phyloP scores from a whole-genome alignment of 805 yeast genomes.

The Barnettozyma wickerhamii region DNA sequence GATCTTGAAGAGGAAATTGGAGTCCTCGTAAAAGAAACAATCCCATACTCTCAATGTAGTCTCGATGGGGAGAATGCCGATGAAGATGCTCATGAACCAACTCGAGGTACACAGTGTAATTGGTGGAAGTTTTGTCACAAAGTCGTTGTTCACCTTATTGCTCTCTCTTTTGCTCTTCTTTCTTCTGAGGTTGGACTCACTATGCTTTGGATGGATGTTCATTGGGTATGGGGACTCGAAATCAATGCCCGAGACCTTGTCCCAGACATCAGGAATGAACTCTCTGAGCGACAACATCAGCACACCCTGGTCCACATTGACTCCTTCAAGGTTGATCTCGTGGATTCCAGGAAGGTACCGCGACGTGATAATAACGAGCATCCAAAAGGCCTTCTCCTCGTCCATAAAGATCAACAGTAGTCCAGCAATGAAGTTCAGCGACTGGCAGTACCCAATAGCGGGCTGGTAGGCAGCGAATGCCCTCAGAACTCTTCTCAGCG shows the following conservation, averaged over 20 bases:
- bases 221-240: conserved; percentile 23
- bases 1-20: conserved; percentile 78
- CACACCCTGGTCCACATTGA: conserved; percentile 92
- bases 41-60: conserved; percentile 91
- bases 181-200: conserved; percentile 25
- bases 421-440: conserved; percentile 90
- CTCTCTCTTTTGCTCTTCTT: conserved; percentile 10
- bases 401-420: conserved; percentile 76
- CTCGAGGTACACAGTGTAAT: conserved; percentile 90
- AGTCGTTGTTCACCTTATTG: conserved; percentile 33
- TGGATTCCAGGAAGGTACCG: conserved; percentile 87
- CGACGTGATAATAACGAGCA: conserved; percentile 87
- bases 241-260: conserved; percentile 33
- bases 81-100: conserved; percentile 98
- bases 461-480: conserved; percentile 88
- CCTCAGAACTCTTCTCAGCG: conserved; percentile 73
- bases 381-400: conserved; percentile 93
- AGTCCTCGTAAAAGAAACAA: conserved; percentile 87
- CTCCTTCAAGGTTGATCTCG: conserved; percentile 87
- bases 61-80: conserved; percentile 86
- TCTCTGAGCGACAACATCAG: conserved; percentile 82
- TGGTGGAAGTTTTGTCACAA: conserved; percentile 78
- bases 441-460: conserved; percentile 92
- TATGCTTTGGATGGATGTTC: conserved; percentile 22
- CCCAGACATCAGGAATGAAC: conserved; percentile 81